A percentile compares a stretch with the other conserved stretches of the same genome.
Evolutionary conservation across 805 yeast genomes (phyloP).

Genomic region (Torulaspora delbrueckii): DNA sequence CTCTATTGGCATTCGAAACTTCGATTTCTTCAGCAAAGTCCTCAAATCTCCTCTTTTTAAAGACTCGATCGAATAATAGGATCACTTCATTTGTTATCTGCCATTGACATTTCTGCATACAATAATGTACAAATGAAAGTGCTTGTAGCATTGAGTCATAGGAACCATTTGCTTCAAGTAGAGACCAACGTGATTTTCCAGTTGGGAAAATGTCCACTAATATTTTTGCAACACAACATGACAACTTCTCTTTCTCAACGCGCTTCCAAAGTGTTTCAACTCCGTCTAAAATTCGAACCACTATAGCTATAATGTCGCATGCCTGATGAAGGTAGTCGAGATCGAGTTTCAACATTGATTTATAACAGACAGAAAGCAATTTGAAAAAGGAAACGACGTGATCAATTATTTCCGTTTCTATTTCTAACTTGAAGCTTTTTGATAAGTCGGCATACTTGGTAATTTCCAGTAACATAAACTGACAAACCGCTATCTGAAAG

Average conservation of each 20-base stretch:
- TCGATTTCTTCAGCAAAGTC: conserved; percentile 26
- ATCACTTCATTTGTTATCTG: conserved; percentile 45
- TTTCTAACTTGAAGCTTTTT: conserved; percentile 8
- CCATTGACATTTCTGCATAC: conserved; percentile 32
- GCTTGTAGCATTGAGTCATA: conserved; percentile 13
- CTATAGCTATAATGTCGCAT: conserved; percentile 19
- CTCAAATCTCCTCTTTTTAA: conserved; percentile 26
- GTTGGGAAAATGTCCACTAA: conserved; percentile 23
- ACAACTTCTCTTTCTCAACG: conserved; percentile 13
- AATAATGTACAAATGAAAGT: conserved; percentile 18
- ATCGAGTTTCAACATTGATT: conserved; percentile 1
- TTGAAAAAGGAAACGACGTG: conserved; percentile 28
- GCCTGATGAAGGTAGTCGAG: conserved; percentile 15
- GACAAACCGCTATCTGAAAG: conserved; percentile 29
- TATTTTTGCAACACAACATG: conserved; percentile 16
- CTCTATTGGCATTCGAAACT: conserved; percentile 7
- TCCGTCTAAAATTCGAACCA: conserved; percentile 11
- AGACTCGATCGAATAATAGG: conserved; percentile 32
- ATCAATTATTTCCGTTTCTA: conserved; percentile 22
- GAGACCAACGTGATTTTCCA: conserved; percentile 19
- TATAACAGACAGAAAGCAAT: conserved; percentile 21
- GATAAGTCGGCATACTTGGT: conserved; percentile 22
- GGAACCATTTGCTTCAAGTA: conserved; percentile 14
- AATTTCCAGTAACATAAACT: conserved; percentile 27
- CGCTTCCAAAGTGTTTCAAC: conserved; percentile 22